Conservation (phyloP, 768 basidiomycete species). For the Hemileccinum rubropunctum region DNA sequence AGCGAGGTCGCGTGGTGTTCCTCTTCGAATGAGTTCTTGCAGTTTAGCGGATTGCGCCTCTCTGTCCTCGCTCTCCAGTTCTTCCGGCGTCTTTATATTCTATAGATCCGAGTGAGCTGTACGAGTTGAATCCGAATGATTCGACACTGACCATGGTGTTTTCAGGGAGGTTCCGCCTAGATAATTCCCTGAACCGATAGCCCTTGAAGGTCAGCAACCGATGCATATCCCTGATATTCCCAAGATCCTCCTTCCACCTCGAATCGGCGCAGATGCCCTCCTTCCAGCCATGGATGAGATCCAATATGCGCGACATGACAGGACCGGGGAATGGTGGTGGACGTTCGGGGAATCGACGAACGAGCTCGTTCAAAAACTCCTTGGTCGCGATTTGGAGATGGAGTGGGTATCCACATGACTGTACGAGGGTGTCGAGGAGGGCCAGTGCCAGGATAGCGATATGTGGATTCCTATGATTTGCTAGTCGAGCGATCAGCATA, state of each 20-base stretch:
- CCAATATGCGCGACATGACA: slow-evolving; percentile 92
- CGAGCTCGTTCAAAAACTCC: slow-evolving; percentile 97
- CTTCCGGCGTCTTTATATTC: slow-evolving; percentile 93
- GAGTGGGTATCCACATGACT: slow-evolving; percentile 95
- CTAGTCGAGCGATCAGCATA: slow-evolving; percentile 76
- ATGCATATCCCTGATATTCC: slow-evolving; percentile 98
- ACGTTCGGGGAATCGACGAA: slow-evolving; percentile 94
- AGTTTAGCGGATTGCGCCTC: slow-evolving; percentile 95
- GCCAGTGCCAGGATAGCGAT: slow-evolving; percentile 82
- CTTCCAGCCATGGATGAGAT: slow-evolving; percentile 93
- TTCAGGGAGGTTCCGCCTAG: slow-evolving; percentile 17
- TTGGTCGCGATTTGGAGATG: slow-evolving; percentile 97
- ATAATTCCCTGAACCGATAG: slow-evolving; percentile 64
- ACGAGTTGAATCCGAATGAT: not conserved
- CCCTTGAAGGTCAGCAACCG: slow-evolving; percentile 92
- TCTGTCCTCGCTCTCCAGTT: slow-evolving; percentile 93
- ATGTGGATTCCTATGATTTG: slow-evolving; percentile 93
- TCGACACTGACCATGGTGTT: slow-evolving; percentile 20
- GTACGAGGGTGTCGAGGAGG: slow-evolving; percentile 88
- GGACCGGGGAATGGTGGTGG: slow-evolving; percentile 93
- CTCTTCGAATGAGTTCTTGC: slow-evolving; percentile 96
- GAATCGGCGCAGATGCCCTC: slow-evolving; percentile 86
- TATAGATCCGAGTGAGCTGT: slow-evolving; percentile 28
- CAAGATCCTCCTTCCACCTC: slow-evolving; percentile 94
- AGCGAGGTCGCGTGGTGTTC: slow-evolving; percentile 91